A percentile compares a stretch with the other conserved stretches of the same genome.
Conservation (phyloP, 2,329 filamentous ascomycete species). For the Colletotrichum sansevieriae region DNA sequence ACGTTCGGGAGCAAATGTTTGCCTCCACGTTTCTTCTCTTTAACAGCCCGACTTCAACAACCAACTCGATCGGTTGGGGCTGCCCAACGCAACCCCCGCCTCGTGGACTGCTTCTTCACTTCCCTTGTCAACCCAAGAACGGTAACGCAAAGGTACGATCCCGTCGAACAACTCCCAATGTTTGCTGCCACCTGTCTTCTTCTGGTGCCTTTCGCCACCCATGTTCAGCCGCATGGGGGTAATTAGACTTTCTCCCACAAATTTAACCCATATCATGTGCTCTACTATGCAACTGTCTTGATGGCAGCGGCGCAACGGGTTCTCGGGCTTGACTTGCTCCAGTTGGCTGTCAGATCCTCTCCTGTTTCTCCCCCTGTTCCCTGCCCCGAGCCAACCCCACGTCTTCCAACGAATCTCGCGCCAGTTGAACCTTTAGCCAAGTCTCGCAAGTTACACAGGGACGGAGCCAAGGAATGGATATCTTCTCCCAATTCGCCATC, state of each 20-base stretch:
- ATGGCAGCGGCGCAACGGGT: not conserved
- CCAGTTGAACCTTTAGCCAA: not conserved
- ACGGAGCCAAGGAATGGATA: not conserved
- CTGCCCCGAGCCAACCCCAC: not conserved
- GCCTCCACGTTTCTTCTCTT: not conserved
- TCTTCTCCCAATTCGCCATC: not conserved
- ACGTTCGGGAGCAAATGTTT: not conserved
- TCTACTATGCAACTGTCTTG: not conserved
- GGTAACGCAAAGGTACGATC: conserved; percentile 10
- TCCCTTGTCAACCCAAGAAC: not conserved
- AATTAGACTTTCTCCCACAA: no score
- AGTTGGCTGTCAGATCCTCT: not conserved
- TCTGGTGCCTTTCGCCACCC: no score
- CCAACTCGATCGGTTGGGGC: conserved; percentile 2
- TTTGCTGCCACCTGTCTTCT: conserved; percentile 3
- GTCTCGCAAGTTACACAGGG: no score
- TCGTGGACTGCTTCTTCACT: not conserved
- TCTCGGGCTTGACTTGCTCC: not conserved
- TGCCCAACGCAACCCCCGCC: conserved; percentile 6
- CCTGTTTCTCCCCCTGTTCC: not conserved
- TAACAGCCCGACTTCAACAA: conserved; percentile 7
- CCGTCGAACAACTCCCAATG: not conserved
- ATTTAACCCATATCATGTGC: no score
- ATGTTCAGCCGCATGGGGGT: no score
- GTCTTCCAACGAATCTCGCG: not conserved